Evolutionary conservation across 495 filamentous ascomycete genomes (phyloP).

Genomic region (Neurospora sp.): DNA sequence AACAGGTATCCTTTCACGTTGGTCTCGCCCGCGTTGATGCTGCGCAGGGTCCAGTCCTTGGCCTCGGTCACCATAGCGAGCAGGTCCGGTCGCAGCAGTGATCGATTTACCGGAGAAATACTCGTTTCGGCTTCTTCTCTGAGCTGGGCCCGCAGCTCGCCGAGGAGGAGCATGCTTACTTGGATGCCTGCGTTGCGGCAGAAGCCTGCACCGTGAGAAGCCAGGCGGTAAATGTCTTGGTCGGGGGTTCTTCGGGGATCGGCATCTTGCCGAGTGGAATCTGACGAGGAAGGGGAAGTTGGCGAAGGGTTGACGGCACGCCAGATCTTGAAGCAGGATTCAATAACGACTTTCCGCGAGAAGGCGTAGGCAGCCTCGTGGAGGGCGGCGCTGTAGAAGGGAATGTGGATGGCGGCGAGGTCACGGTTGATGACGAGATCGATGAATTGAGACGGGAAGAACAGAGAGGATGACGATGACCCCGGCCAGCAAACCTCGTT

Average conservation of each 20-base stretch:
- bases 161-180: constrained; percentile 30
- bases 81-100: constrained; percentile 35
- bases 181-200: constrained; percentile 32
- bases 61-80: constrained; percentile 36
- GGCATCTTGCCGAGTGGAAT: constrained; percentile 15
- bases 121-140: constrained; percentile 32
- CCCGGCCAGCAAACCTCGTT: constrained; percentile 5
- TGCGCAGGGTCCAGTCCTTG: constrained; percentile 29
- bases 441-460: constrained; percentile 27
- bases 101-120: not conserved
- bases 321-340: constrained; percentile 42
- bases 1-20: constrained; percentile 49
- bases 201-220: constrained; percentile 29
- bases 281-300: not conserved
- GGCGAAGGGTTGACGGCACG: constrained; percentile 23
- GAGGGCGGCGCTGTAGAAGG: constrained; percentile 28
- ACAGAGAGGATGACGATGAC: not conserved
- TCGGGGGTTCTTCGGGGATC: not conserved
- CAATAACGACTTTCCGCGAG: constrained; percentile 37
- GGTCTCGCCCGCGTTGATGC: constrained; percentile 41
- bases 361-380: constrained; percentile 37
- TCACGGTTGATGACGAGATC: constrained; percentile 38
- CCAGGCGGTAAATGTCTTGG: constrained; percentile 21
- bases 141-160: constrained; percentile 39
- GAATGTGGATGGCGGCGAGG: constrained; percentile 38